phyloP scores from a whole-genome alignment of 1,284 basidiomycete genomes.

The Phenoliferia sp. region DNA sequence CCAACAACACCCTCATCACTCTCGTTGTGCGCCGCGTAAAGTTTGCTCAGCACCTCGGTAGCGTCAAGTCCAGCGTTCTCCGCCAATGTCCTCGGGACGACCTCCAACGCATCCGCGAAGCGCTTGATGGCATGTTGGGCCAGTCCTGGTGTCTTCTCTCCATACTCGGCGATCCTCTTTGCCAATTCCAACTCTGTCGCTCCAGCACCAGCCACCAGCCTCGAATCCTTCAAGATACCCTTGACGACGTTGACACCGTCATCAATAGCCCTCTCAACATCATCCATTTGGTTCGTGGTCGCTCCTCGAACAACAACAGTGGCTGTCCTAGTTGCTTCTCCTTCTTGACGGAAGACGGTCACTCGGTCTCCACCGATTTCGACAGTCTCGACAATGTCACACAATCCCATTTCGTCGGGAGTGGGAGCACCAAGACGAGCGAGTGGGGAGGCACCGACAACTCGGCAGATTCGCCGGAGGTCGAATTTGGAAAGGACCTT shows the following conservation, averaged over 20 bases:
- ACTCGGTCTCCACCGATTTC: slow-evolving; percentile 98
- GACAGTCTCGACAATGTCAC: slow-evolving; percentile 90
- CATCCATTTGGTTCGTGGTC: slow-evolving; percentile 89
- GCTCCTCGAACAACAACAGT: slow-evolving; percentile 97
- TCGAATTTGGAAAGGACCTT: slow-evolving; percentile 99
- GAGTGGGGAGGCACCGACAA: slow-evolving; percentile 92
- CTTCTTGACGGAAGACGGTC: slow-evolving; percentile 82
- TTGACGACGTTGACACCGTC: slow-evolving; percentile 98
- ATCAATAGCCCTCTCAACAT: slow-evolving; percentile 91
- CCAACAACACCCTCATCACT: slow-evolving; percentile 65
- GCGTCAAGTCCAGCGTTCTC: slow-evolving; percentile 95
- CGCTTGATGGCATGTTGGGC: slow-evolving; percentile 90
- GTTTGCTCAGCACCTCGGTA: slow-evolving; percentile 79
- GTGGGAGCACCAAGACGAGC: slow-evolving; percentile 93
- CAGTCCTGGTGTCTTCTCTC: slow-evolving; percentile 81
- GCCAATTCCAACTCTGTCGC: slow-evolving; percentile 90
- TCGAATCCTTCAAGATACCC: slow-evolving; percentile 79
- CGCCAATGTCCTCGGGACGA: slow-evolving; percentile 86
- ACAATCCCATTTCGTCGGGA: slow-evolving; percentile 88
- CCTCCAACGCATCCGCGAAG: slow-evolving; percentile 85
- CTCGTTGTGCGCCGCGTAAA: slow-evolving; percentile 84
- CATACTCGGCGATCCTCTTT: slow-evolving; percentile 75
- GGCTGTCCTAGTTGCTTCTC: slow-evolving; percentile 64
- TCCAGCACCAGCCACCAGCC: slow-evolving; percentile 90
- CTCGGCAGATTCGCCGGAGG: slow-evolving; percentile 84